Percentiles rank a stretch among this genome's conserved stretches.
phyloP scores from a whole-genome alignment of 345 rosid species.

The Leavenworthia alabamica region DNA sequence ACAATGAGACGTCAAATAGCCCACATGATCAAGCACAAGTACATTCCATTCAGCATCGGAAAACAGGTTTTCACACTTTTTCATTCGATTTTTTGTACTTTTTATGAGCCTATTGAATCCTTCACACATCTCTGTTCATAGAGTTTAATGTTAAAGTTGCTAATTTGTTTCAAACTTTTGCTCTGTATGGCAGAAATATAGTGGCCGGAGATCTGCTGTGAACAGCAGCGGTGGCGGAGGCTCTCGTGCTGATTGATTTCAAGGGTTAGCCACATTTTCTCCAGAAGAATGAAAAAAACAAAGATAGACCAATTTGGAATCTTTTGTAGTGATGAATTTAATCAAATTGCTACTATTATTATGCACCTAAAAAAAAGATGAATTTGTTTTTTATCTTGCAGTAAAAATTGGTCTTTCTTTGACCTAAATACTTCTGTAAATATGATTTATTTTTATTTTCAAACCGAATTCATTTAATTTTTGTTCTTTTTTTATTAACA shows the following conservation, averaged over 20 bases:
- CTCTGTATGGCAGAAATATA: slow-evolving; percentile 36
- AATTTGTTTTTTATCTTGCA: slow-evolving; percentile 11
- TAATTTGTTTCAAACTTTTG: not conserved
- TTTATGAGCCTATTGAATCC: not conserved
- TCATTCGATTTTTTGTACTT: not conserved
- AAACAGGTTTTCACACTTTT: slow-evolving; percentile 44
- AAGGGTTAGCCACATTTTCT: not conserved
- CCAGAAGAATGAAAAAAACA: not conserved
- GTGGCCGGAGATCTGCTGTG: slow-evolving; percentile 45
- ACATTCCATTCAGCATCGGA: slow-evolving; percentile 56
- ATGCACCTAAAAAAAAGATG: not conserved
- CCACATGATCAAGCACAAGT: slow-evolving; percentile 71
- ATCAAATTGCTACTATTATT: not conserved
- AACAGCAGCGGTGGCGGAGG: slow-evolving; percentile 37
- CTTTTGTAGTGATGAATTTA: slow-evolving; percentile 8
- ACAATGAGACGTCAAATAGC: slow-evolving; percentile 70
- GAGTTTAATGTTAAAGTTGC: not conserved
- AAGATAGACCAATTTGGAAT: slow-evolving; percentile 1
- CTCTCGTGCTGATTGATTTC: slow-evolving; percentile 35
- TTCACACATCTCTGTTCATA: not conserved
- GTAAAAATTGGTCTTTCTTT: slow-evolving; percentile 9
- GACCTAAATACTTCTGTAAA: slow-evolving; percentile 5
- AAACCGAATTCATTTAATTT: not conserved
- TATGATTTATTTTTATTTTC: slow-evolving; percentile 12
- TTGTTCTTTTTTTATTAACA: not conserved